phyloP scores from a whole-genome alignment of 306 rosid species.

The Sphenostylis stenocarpa region DNA sequence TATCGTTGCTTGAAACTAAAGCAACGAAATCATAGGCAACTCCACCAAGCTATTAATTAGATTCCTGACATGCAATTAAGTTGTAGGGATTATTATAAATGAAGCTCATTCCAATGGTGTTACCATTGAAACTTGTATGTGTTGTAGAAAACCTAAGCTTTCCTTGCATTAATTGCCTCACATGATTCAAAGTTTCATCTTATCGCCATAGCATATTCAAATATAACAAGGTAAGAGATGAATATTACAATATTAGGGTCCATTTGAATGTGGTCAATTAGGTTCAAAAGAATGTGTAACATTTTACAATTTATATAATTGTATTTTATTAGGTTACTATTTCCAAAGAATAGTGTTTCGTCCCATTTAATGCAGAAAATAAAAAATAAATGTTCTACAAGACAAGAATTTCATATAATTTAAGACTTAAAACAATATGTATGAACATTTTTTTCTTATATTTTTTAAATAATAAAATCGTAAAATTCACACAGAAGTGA shows the following conservation, averaged over 20 bases:
- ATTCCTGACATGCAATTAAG: conserved; percentile 68
- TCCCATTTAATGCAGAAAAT: too few relatives aligned
- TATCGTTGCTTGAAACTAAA: neutral
- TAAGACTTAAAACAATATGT: too few relatives aligned
- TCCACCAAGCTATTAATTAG: conserved; percentile 51
- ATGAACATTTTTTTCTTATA: too few relatives aligned
- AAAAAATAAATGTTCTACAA: too few relatives aligned
- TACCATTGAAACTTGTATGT: conserved; percentile 32
- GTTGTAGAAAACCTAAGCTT: conserved; percentile 34
- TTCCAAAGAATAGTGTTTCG: too few relatives aligned
- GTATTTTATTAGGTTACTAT: too few relatives aligned
- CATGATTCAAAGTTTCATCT: conserved; percentile 48
- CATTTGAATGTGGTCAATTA: too few relatives aligned
- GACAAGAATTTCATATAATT: too few relatives aligned
- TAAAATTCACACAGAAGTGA: too few relatives aligned
- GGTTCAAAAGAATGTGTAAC: too few relatives aligned
- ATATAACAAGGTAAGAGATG: neutral
- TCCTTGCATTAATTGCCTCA: conserved; percentile 65
- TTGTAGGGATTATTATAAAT: conserved; percentile 56
- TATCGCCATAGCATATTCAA: neutral
- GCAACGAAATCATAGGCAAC: neutral
- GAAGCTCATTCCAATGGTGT: conserved; percentile 48
- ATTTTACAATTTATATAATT: too few relatives aligned
- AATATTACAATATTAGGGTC: neutral
- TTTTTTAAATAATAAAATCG: too few relatives aligned